Evolutionary conservation across 2,329 filamentous ascomycete genomes (phyloP).

Genomic region (Beauveria varroae): DNA sequence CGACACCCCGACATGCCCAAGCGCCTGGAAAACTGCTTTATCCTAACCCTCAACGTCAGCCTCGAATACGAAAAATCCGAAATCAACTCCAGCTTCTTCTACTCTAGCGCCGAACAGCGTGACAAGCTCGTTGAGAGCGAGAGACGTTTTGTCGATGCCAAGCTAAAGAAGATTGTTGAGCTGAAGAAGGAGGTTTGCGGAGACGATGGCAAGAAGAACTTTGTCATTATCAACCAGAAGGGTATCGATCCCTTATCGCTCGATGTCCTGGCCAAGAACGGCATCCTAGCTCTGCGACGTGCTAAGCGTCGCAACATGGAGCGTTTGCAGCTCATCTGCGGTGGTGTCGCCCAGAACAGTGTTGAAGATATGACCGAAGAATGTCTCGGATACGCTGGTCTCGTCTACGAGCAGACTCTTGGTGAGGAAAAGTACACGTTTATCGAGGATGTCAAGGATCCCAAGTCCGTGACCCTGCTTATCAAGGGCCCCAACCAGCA

Average conservation of each 20-base stretch:
- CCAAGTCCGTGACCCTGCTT: constrained; percentile 93
- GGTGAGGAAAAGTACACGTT: constrained; percentile 99
- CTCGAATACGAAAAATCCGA: constrained; percentile 98
- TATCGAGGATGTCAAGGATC: constrained; percentile 95
- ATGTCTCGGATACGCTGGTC: constrained; percentile 87
- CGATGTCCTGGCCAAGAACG: constrained; percentile 95
- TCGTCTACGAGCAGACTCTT: constrained; percentile 94
- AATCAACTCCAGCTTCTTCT: constrained; percentile 99
- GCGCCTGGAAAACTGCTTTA: constrained; percentile 88
- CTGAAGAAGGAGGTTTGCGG: constrained; percentile 97
- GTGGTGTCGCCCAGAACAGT: constrained; percentile 87
- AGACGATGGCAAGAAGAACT: constrained; percentile 85
- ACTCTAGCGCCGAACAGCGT: constrained; percentile 91
- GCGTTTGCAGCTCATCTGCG: constrained; percentile 88
- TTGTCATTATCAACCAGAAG: constrained; percentile 98
- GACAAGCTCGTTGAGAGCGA: constrained; percentile 98
- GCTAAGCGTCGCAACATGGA: constrained; percentile 99
- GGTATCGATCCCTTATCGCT: constrained; percentile 94
- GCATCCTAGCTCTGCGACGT: constrained; percentile 85
- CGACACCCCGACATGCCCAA: constrained; percentile 98
- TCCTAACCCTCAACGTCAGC: constrained; percentile 91
- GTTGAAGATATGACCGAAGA: constrained; percentile 88
- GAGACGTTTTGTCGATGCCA: constrained; percentile 89
- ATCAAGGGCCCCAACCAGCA: constrained; percentile 98
- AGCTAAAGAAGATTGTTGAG: constrained; percentile 94